Conservation (phyloP, 1,284 basidiomycete genomes). For the Cryptococcus sp. region DNA sequence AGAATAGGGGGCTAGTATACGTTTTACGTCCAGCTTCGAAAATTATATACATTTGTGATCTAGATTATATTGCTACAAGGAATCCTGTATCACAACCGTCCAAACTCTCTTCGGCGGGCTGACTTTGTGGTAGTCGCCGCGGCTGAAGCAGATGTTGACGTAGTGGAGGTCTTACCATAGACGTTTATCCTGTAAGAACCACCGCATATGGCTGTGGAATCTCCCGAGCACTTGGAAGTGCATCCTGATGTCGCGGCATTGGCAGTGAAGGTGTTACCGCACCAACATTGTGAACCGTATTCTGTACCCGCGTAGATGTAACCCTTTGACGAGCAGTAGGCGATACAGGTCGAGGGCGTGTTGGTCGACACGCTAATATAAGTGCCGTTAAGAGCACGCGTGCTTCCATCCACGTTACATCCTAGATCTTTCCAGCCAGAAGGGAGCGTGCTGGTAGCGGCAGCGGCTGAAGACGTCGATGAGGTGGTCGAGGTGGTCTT, state of each 20-base stretch:
- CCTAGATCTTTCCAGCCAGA: constrained; percentile 17
- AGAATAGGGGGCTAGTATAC: no score
- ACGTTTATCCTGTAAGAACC: constrained; percentile 1
- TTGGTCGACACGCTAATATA: background rate
- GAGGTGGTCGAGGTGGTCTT: constrained; percentile 11
- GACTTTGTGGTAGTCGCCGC: constrained; percentile 1
- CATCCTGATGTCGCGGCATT: constrained; percentile 7
- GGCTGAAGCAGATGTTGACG: constrained; percentile 1
- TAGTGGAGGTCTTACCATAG: background rate
- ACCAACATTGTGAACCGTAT: constrained; percentile 17
- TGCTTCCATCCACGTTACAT: constrained; percentile 9
- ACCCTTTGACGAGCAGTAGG: constrained; percentile 9
- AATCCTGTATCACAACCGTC: background rate
- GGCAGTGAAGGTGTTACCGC: constrained; percentile 5
- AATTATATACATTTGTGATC: no score
- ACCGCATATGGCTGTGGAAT: constrained; percentile 13
- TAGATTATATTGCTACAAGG: no score
- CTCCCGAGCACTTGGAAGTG: constrained; percentile 12
- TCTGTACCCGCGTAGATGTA: constrained; percentile 21
- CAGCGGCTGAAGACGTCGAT: constrained; percentile 8
- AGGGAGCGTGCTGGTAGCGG: constrained; percentile 24
- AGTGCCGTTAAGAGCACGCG: constrained; percentile 6
- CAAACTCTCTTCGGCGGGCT: constrained; percentile 1
- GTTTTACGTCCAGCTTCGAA: no score
- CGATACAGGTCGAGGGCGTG: constrained; percentile 12